Percentiles rank a stretch among this genome's conserved stretches.
These are phyloP conservation scores for Cyamopsis tetragonoloba DNA, from an alignment of 306 rosid species.

Conservation along the genomic window DNA sequence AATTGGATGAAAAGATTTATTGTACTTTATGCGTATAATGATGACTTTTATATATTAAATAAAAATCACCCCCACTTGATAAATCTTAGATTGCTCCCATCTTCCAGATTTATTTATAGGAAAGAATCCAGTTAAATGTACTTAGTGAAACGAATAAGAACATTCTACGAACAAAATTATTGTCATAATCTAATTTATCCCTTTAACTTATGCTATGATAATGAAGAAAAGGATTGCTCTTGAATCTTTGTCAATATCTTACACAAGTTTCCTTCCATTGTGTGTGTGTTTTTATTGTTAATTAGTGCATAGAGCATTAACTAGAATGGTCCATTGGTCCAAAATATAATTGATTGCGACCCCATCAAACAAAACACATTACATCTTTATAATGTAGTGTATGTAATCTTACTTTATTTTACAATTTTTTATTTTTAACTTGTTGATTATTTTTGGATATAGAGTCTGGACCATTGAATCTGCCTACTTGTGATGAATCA, in stretches of 20 bases:
- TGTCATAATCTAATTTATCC: constrained; percentile 28
- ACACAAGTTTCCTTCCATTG: constrained; percentile 4
- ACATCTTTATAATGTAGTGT: constrained; percentile 16
- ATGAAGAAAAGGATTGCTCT: constrained; percentile 21
- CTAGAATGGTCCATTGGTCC: constrained; percentile 44
- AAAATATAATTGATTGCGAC: constrained; percentile 39
- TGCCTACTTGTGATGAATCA: neutral
- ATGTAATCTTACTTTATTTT: constrained; percentile 8
- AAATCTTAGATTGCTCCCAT: constrained; percentile 9
- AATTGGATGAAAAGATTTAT: constrained; percentile 26
- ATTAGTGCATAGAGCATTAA: constrained; percentile 55
- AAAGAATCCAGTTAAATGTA: constrained; percentile 32
- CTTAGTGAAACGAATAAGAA: constrained; percentile 38
- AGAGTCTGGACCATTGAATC: constrained; percentile 10
- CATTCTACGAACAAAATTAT: constrained; percentile 46
- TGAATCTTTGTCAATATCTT: constrained; percentile 40
- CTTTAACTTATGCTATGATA: constrained; percentile 25
- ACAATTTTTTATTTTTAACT: neutral
- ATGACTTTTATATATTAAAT: constrained; percentile 22
- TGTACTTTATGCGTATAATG: constrained; percentile 28
- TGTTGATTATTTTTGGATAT: neutral
- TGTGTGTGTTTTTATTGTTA: constrained; percentile 29
- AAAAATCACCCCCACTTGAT: constrained; percentile 20
- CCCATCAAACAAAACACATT: constrained; percentile 24
- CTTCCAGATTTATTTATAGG: neutral